These are phyloP conservation scores for Solanum paucissectum DNA, from an alignment of 257 asterid genomes.

Conservation along the genomic window DNA sequence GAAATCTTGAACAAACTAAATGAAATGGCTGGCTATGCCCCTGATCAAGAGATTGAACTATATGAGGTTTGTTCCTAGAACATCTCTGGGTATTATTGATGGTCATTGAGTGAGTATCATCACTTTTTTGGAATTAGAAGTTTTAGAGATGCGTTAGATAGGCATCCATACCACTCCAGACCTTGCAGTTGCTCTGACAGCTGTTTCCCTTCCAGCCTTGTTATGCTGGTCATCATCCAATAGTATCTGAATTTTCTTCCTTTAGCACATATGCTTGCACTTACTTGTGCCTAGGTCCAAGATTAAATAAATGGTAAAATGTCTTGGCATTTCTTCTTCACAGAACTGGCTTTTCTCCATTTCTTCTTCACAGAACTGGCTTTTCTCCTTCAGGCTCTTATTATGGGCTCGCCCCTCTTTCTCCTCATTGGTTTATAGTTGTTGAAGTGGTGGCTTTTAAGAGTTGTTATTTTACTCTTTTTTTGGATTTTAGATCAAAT, in stretches of 20 bases:
- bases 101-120: neutral
- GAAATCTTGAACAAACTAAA: constrained; percentile 58
- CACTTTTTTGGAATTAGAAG: neutral
- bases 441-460: neutral
- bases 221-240: neutral
- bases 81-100: neutral
- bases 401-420: neutral
- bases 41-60: constrained; percentile 82
- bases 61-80: constrained; percentile 54
- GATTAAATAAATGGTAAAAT: neutral
- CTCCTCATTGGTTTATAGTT: neutral
- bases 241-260: neutral
- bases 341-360: neutral
- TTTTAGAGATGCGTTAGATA: neutral
- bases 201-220: neutral
- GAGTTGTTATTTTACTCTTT: neutral
- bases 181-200: neutral
- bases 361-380: no score
- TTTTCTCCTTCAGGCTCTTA: neutral
- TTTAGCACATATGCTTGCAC: neutral
- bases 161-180: neutral
- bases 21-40: constrained; percentile 84
- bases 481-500: neutral
- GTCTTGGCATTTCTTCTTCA: neutral
- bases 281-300: neutral